A percentile compares a stretch with the other conserved stretches of the same genome.
These are phyloP conservation scores for Mycotypha africana DNA, from an alignment of 371 early-diverging fungal species.

Conservation along the genomic window DNA sequence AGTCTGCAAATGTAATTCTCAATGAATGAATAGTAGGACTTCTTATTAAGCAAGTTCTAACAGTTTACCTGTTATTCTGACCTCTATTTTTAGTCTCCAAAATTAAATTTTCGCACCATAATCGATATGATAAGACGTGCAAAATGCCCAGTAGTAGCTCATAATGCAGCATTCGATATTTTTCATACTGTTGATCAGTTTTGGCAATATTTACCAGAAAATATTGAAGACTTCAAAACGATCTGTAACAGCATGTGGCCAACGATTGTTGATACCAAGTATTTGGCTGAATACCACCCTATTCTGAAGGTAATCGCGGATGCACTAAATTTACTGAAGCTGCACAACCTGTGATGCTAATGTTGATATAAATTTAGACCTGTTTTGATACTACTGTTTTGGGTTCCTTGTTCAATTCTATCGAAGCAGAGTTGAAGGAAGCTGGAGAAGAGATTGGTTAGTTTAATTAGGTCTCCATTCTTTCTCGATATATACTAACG, in stretches of 20 bases:
- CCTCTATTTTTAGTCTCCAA: slow-evolving; percentile 8
- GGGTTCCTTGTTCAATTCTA: slow-evolving; percentile 28
- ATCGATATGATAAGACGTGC: slow-evolving; percentile 68
- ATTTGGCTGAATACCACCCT: slow-evolving; percentile 49
- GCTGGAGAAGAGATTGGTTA: slow-evolving; percentile 42
- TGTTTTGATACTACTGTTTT: slow-evolving; percentile 26
- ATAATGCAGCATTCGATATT: slow-evolving; percentile 78
- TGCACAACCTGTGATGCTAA: too few relatives aligned
- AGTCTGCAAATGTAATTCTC: slow-evolving; percentile 9
- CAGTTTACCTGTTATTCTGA: neutral
- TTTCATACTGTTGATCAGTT: slow-evolving; percentile 76
- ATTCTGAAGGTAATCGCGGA: slow-evolving; percentile 41
- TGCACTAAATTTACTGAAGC: too few relatives aligned
- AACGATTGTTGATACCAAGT: slow-evolving; percentile 49
- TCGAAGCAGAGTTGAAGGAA: slow-evolving; percentile 19
- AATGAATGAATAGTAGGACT: too few relatives aligned
- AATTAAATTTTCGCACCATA: slow-evolving; percentile 70
- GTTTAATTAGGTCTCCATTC: too few relatives aligned
- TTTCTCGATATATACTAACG: too few relatives aligned
- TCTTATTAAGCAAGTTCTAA: too few relatives aligned
- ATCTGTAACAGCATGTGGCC: slow-evolving; percentile 47
- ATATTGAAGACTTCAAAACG: slow-evolving; percentile 55
- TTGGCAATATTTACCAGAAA: slow-evolving; percentile 58
- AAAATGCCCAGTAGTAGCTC: slow-evolving; percentile 75
- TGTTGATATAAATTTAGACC: slow-evolving; percentile 1